Conservation (phyloP, 1,284 basidiomycete genomes). For the Lentinula novae-zelandiae region DNA sequence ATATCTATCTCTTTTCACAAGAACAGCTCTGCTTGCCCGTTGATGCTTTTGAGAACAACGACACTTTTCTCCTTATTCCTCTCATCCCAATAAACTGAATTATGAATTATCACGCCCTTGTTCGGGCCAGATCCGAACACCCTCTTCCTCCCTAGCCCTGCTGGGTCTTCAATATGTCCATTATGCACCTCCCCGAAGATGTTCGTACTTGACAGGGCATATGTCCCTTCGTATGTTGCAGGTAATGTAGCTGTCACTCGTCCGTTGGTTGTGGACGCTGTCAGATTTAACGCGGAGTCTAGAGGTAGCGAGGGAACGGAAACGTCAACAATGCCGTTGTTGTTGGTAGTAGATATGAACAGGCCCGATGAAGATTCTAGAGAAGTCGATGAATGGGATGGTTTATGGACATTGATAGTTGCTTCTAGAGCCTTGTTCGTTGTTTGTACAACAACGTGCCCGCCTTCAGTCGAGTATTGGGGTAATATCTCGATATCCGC, state of each 20-base stretch:
- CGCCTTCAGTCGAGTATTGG: neutral
- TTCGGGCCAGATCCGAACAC: neutral
- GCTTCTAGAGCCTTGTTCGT: neutral
- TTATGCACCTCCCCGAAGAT: neutral
- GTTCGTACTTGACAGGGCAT: constrained; percentile 10
- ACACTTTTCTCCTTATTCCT: constrained; percentile 3
- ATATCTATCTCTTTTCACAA: neutral
- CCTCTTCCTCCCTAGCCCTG: constrained; percentile 6
- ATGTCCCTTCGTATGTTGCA: constrained; percentile 13
- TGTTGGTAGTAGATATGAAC: constrained; percentile 1
- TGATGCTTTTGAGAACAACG: neutral
- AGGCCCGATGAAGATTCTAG: neutral
- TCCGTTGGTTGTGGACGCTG: constrained; percentile 11
- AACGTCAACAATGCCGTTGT: constrained; percentile 10
- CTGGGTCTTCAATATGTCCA: constrained; percentile 9
- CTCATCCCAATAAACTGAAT: constrained; percentile 12
- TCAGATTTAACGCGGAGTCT: neutral
- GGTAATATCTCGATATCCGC: neutral
- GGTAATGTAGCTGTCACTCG: constrained; percentile 12
- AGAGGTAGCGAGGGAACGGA: constrained; percentile 7
- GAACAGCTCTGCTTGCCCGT: constrained; percentile 4
- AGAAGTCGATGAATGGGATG: neutral
- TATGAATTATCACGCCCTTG: neutral
- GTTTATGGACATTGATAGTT: neutral
- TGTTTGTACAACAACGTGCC: neutral